phyloP scores from a whole-genome alignment of 768 basidiomycete genomes.

The Naematelia aurantialba region DNA sequence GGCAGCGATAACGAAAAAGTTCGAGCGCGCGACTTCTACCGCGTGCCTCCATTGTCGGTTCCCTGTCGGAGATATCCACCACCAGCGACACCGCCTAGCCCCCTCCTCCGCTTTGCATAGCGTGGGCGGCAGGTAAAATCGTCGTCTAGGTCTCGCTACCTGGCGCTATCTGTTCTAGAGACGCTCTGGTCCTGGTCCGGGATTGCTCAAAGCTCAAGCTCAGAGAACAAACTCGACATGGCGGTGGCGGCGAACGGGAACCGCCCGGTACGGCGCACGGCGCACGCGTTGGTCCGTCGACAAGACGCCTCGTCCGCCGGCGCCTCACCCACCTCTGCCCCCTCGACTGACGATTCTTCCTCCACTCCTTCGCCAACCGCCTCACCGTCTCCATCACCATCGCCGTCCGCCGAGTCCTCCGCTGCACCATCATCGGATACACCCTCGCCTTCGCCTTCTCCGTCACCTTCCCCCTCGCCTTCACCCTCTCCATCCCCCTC shows the following conservation, averaged over 20 bases:
- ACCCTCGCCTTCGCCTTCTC: constrained; percentile 3
- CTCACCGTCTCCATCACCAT: background rate
- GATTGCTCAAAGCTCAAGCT: too few relatives aligned
- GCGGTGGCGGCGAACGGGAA: background rate
- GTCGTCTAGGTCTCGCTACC: too few relatives aligned
- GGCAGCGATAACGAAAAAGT: background rate
- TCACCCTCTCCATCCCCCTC: background rate
- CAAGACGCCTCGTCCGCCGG: background rate
- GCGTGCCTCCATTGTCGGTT: too few relatives aligned
- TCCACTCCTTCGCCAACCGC: background rate
- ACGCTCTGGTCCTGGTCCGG: too few relatives aligned
- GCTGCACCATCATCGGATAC: constrained; percentile 2
- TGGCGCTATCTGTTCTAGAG: too few relatives aligned
- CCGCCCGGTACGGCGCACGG: background rate
- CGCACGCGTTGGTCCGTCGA: background rate
- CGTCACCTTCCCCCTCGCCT: constrained; percentile 5
- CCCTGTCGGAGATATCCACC: too few relatives aligned
- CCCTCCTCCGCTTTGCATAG: too few relatives aligned
- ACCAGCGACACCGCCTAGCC: too few relatives aligned
- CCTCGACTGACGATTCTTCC: constrained; percentile 2
- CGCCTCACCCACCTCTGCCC: background rate
- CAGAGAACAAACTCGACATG: background rate
- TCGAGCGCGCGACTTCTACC: too few relatives aligned
- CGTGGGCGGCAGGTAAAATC: too few relatives aligned
- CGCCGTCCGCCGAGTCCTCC: constrained; percentile 3